Evolutionary conservation across 2,329 filamentous ascomycete species (phyloP).

Genomic region (Trichoderma sp.): DNA sequence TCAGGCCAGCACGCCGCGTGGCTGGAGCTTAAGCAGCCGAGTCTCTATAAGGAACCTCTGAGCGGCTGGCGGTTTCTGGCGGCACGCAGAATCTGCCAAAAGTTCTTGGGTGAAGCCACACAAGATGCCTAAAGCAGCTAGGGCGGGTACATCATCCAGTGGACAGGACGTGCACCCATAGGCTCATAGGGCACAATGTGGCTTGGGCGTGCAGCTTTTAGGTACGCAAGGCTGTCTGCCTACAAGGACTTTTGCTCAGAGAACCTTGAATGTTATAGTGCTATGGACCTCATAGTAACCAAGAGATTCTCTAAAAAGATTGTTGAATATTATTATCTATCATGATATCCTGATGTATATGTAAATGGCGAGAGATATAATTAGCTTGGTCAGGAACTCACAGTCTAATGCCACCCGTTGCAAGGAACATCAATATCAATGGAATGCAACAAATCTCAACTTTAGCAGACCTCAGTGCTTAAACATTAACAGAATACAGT

Average conservation of each 20-base stretch:
- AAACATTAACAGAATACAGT: too few species aligned
- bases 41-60: constrained; percentile 9
- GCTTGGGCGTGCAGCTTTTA: not conserved
- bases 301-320: not conserved
- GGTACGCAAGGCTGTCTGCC: not conserved
- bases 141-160: not conserved
- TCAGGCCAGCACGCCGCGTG: constrained; percentile 25
- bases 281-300: not conserved
- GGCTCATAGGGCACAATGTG: not conserved
- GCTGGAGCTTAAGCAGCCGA: constrained; percentile 20
- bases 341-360: not conserved
- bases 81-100: constrained; percentile 20
- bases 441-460: not conserved
- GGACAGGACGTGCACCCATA: not conserved
- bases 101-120: constrained; percentile 19
- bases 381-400: not conserved
- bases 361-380: not conserved
- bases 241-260: not conserved
- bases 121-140: constrained; percentile 11
- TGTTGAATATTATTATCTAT: not conserved
- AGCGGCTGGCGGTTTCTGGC: constrained; percentile 17
- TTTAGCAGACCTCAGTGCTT: not conserved
- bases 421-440: not conserved
- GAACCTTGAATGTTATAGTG: not conserved
- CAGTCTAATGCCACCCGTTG: not conserved